A percentile compares a stretch with the other conserved stretches of the same genome.
These are phyloP conservation scores for Nemania serpens DNA, from an alignment of 2,329 filamentous ascomycete genomes.

Conservation along the genomic window DNA sequence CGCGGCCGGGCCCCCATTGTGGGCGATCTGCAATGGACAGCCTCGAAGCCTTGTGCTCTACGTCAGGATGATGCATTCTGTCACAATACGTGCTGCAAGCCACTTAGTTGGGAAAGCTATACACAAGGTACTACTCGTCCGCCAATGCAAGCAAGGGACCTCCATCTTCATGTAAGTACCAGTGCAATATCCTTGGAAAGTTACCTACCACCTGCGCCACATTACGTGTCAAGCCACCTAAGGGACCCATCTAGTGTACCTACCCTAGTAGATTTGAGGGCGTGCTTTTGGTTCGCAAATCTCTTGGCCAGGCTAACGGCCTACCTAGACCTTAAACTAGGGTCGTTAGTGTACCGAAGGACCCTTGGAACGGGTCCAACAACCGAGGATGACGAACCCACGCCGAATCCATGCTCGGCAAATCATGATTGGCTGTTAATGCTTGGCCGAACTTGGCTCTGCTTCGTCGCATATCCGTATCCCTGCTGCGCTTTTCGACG, in stretches of 20 bases:
- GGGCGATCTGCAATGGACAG: not conserved
- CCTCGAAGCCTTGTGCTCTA: not conserved
- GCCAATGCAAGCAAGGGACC: no score
- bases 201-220: not conserved
- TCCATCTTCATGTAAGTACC: no score
- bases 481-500: conserved; percentile 9
- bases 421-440: not conserved
- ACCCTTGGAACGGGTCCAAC: not conserved
- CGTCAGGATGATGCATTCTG: not conserved
- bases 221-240: not conserved
- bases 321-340: no score
- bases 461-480: not conserved
- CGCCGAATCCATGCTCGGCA: not conserved
- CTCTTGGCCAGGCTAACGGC: not conserved
- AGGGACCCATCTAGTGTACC: no score
- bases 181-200: not conserved
- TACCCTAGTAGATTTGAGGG: no score
- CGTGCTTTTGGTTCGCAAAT: not conserved
- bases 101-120: not conserved
- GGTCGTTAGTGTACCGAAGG: not conserved
- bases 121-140: no score
- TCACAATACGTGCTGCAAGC: not conserved
- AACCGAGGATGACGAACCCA: not conserved
- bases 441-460: not conserved
- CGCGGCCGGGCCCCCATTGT: not conserved